phyloP scores from a whole-genome alignment of 768 basidiomycete genomes.

The Wakefieldia striispora region DNA sequence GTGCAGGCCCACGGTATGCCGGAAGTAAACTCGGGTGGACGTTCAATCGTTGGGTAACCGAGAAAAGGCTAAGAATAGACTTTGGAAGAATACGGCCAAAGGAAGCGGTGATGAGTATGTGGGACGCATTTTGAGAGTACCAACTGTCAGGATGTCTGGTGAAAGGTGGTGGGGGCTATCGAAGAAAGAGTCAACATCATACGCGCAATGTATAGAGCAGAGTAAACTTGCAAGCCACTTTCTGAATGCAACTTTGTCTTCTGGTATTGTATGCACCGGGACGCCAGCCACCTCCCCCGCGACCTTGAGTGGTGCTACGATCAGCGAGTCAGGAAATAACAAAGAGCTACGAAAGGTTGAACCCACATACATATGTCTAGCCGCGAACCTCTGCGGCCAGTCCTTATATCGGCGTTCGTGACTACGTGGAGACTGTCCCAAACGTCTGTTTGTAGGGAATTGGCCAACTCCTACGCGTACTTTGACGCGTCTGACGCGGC shows the following conservation, averaged over 20 bases:
- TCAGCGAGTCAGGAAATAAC: background rate
- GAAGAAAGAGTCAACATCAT: slow-evolving; percentile 22
- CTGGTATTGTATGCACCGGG: slow-evolving; percentile 61
- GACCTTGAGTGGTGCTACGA: slow-evolving; percentile 66
- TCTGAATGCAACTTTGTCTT: slow-evolving; percentile 55
- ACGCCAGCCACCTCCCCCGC: slow-evolving; percentile 54
- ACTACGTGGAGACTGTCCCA: slow-evolving; percentile 69
- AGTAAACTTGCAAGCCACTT: slow-evolving; percentile 55
- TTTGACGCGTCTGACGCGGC: background rate
- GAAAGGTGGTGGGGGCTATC: slow-evolving; percentile 44
- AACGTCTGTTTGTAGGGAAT: slow-evolving; percentile 57
- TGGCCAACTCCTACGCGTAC: too few species aligned
- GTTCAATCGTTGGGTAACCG: slow-evolving; percentile 61
- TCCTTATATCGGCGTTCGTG: slow-evolving; percentile 66
- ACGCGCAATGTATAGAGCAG: background rate
- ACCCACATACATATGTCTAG: slow-evolving; percentile 61
- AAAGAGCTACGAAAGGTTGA: background rate
- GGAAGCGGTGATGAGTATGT: slow-evolving; percentile 82
- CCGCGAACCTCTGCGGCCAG: slow-evolving; percentile 59
- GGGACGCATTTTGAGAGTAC: slow-evolving; percentile 33
- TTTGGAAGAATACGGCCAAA: slow-evolving; percentile 83
- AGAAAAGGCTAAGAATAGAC: slow-evolving; percentile 60
- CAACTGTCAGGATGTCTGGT: background rate
- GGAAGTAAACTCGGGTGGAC: slow-evolving; percentile 90
- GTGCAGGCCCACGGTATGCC: slow-evolving; percentile 84